Percentiles rank a stretch among this genome's conserved stretches.
Conservation (phyloP, 2,329 filamentous ascomycete genomes). For the Aspergillus ruber region DNA sequence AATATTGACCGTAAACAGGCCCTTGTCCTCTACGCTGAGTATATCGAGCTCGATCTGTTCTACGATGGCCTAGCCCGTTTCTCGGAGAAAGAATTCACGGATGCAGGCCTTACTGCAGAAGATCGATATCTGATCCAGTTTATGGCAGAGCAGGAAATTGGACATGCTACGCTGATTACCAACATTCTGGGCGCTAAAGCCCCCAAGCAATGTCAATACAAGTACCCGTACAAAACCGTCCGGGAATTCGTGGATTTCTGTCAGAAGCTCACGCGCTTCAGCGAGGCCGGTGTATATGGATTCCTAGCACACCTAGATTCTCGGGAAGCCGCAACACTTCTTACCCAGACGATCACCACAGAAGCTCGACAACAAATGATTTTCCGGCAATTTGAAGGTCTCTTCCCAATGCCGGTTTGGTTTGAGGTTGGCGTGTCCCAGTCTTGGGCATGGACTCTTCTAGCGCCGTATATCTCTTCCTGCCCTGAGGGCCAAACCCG, state of each 20-base stretch:
- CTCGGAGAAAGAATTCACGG: slow-evolving; percentile 61
- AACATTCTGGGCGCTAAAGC: slow-evolving; percentile 70
- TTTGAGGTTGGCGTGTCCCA: slow-evolving; percentile 74
- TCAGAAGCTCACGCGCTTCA: slow-evolving; percentile 77
- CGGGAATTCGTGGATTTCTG: slow-evolving; percentile 76
- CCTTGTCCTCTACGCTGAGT: slow-evolving; percentile 73
- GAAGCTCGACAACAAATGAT: slow-evolving; percentile 79
- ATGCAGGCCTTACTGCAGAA: slow-evolving; percentile 60
- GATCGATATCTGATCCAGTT: slow-evolving; percentile 66
- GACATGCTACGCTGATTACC: slow-evolving; percentile 68
- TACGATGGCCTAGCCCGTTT: slow-evolving; percentile 67
- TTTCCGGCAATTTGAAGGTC: slow-evolving; percentile 74
- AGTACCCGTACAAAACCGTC: slow-evolving; percentile 70
- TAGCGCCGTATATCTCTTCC: slow-evolving; percentile 72
- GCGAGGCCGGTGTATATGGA: slow-evolving; percentile 73
- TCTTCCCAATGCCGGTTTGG: slow-evolving; percentile 78
- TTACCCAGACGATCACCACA: slow-evolving; percentile 69
- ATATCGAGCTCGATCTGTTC: slow-evolving; percentile 79
- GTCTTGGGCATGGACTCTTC: slow-evolving; percentile 75
- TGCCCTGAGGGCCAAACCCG: slow-evolving; percentile 69
- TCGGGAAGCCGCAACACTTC: slow-evolving; percentile 64
- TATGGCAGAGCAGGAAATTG: slow-evolving; percentile 71
- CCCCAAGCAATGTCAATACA: slow-evolving; percentile 70
- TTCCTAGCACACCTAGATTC: slow-evolving; percentile 73
- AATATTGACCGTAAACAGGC: slow-evolving; percentile 29